Conservation (phyloP, 345 rosid genomes). For the Anastatica hierochuntica region DNA sequence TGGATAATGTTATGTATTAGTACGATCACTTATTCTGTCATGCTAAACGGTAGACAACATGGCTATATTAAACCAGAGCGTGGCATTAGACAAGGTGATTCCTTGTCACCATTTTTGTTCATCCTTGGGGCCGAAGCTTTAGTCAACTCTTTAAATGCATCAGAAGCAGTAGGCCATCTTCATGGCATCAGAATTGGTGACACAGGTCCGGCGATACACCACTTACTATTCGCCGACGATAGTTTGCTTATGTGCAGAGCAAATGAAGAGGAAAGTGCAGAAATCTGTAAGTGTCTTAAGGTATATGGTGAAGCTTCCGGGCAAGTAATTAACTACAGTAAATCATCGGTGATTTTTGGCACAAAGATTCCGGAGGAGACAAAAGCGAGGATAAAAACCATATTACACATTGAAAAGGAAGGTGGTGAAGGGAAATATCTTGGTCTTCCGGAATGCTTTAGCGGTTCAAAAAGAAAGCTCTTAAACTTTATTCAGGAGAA, state of each 20-base stretch:
- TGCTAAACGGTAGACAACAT: background rate
- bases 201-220: background rate
- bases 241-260: background rate
- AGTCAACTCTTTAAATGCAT: too few relatives aligned
- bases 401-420: background rate
- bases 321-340: background rate
- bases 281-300: too few relatives aligned
- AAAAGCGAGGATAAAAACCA: too few relatives aligned
- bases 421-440: background rate
- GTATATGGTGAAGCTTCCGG: background rate
- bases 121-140: background rate
- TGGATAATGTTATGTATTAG: background rate
- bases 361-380: too few relatives aligned
- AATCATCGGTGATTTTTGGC: background rate
- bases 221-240: background rate
- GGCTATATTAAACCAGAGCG: background rate
- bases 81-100: background rate
- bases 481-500: background rate
- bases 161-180: too few relatives aligned
- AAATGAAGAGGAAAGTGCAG: background rate
- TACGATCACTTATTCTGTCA: background rate
- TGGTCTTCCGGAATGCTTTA: background rate
- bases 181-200: too few relatives aligned
- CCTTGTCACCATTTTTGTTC: background rate
- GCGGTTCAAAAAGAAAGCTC: background rate